phyloP scores from a whole-genome alignment of 2,329 filamentous ascomycete genomes.

The Cercospora sojina region DNA sequence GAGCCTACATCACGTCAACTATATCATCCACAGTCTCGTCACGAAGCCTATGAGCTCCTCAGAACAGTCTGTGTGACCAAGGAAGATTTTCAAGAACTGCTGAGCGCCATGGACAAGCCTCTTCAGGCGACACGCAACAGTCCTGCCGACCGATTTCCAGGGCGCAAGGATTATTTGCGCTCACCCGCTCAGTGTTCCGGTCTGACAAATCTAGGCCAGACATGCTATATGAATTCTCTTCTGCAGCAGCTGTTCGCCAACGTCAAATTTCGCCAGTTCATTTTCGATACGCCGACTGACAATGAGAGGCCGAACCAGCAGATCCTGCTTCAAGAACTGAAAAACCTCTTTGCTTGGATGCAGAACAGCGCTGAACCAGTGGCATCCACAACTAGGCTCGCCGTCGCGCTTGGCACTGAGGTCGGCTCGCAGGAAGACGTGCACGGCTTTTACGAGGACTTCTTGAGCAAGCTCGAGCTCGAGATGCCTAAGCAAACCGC shows the following conservation, averaged over 20 bases:
- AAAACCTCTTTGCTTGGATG: conserved; percentile 79
- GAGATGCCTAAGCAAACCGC: conserved; percentile 68
- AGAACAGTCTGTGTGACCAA: conserved; percentile 24
- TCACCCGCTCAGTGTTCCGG: conserved; percentile 47
- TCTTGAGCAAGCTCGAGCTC: conserved; percentile 87
- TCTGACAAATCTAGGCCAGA: conserved; percentile 88
- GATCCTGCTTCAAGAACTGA: conserved; percentile 71
- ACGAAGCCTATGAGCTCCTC: conserved; percentile 29
- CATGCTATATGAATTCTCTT: conserved; percentile 94
- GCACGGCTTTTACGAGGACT: conserved; percentile 92
- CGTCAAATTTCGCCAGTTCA: conserved; percentile 77
- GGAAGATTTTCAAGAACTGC: conserved; percentile 22
- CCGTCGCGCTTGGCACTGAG: conserved; percentile 77
- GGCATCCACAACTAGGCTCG: conserved; percentile 70
- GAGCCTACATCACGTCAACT: background rate
- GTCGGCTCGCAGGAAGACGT: conserved; percentile 94
- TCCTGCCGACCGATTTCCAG: conserved; percentile 23
- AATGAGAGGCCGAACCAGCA: conserved; percentile 60
- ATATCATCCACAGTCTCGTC: conserved; percentile 21
- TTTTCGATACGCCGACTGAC: conserved; percentile 54
- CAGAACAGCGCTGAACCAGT: conserved; percentile 75
- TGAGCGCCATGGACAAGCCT: conserved; percentile 16
- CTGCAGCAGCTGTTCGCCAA: conserved; percentile 98
- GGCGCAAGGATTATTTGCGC: conserved; percentile 47
- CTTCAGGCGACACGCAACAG: conserved; percentile 11